Conservation (phyloP, 257 asterid genomes). For the Penstemon eatonii region DNA sequence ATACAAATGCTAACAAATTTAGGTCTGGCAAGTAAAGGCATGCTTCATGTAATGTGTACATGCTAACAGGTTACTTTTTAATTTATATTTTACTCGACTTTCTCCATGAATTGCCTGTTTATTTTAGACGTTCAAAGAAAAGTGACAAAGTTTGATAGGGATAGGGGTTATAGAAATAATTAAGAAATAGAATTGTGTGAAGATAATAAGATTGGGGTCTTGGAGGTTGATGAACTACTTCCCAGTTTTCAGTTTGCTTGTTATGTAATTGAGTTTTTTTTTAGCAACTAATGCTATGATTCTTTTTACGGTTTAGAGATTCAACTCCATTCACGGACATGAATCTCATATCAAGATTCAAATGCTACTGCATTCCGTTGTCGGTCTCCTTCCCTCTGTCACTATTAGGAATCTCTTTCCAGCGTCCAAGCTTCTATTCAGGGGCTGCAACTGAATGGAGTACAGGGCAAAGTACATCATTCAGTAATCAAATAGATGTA, state of each 20-base stretch:
- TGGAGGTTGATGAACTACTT: too few relatives aligned
- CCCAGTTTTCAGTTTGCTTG: background rate
- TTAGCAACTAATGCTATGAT: conserved; percentile 17
- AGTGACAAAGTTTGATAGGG: too few relatives aligned
- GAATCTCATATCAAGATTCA: conserved; percentile 38
- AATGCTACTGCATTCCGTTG: conserved; percentile 23
- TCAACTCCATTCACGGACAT: conserved; percentile 25
- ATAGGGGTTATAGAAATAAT: too few relatives aligned
- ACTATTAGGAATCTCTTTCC: conserved; percentile 26
- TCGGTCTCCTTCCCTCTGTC: conserved; percentile 22
- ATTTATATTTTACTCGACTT: too few relatives aligned
- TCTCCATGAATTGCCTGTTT: too few relatives aligned
- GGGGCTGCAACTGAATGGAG: conserved; percentile 31
- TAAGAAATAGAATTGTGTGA: too few relatives aligned
- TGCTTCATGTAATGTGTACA: too few relatives aligned
- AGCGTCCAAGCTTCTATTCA: conserved; percentile 29
- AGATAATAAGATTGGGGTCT: too few relatives aligned
- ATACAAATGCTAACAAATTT: too few relatives aligned
- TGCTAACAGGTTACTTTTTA: too few relatives aligned
- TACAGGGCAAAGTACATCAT: conserved; percentile 20
- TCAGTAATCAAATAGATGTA: conserved; percentile 28
- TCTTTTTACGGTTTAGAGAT: conserved; percentile 29
- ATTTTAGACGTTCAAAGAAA: too few relatives aligned
- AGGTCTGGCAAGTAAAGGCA: too few relatives aligned
- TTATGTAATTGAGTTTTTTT: background rate